Base-by-base conservation (phyloP, 768 basidiomycete genomes). In the Hypsizygus marmoreus region DNA sequence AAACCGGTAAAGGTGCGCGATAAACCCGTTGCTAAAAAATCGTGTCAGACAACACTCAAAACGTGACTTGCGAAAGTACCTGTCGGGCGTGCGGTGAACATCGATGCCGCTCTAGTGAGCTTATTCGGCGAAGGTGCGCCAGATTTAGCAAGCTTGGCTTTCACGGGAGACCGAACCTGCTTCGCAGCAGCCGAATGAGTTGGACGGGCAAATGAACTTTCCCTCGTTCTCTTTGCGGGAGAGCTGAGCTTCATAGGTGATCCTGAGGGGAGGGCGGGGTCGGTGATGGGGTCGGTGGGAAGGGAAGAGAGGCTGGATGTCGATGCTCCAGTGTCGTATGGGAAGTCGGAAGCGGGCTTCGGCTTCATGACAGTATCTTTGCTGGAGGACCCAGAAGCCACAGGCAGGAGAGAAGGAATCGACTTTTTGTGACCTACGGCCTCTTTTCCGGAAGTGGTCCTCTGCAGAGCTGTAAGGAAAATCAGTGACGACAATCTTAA, bases 181-280 rank as follows among this genome's bases (percentile, higher is more conserved):
- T 59, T 64, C 3, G 54, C 56, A 43, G 56, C 17, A 32, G 57
- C 51, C 5, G 59, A 55, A 12, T 43, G 44, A 6, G 61, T 61
- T 10, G 51, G 55, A 24, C 47, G 48, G n/a, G 50, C 34, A 23
- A 46, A 45, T 14, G 51, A 51, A n/a, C 33, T 43, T 14, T 39
- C 35, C 28, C 45, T 44, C 9, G 30, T 37, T 2, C 43, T 47
- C 45, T 53, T 59, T 7, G 33, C 35, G 6, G 69, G 67, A 9
- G 68, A 67, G 20, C 49, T 57, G n/a, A 60, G 40, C 39, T 58
- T 64, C 62, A 67, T 68, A 8, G 68, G 64, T 13, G 70, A 69
- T 34, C 66, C 64, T 24, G 64, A 62, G 2, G 57, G 54, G 19
- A 62, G 30, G 9, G 13, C 8, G 9, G 36, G 12, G 12, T 35